Base-by-base conservation (phyloP, 345 rosid genomes). In the Euphorbia peplus region DNA sequence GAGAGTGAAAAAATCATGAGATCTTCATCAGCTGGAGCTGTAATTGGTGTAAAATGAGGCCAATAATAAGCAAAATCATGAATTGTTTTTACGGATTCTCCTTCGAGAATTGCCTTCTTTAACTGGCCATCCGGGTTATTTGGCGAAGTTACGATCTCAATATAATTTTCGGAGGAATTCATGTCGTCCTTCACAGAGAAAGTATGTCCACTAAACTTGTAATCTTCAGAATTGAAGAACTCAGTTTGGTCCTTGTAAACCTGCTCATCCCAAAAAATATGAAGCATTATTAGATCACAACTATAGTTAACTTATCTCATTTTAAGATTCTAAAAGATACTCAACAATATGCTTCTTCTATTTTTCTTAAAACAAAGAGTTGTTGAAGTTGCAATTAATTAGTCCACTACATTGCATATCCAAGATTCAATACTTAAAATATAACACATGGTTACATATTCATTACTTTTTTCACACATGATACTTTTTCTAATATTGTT, bases 21-120 rank as follows among this genome's bases (percentile, higher is more conserved):
- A 10, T 67, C 68, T 19, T 74, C 51, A 42, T 74, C 63, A 3
- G 69, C 69, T 19, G 68, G 77, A 42, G 60, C 48, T 29, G 77
- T 64, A 46, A 74, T 74, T 2, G 72, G 12, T 2, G 77, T 68
- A 46, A 68, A 74, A 61, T 74, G 77, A 11, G 77, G 73, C 77
- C 77, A 74, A 63, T 74, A 68, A 42, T 74, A 74, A 6, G 73
- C 77, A 60, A 74, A 69, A 62, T 74, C 77, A 32, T 73, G 72
- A 29, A 73, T 68, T 41, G 63, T 32, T 21, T 73, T 67, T 25
- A 41, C 77, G 0, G 35, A 51, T 50, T 14, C 47, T 11, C 77
- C 77, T 52, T 53, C 5, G 10, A 73, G 67, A 29, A 73, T 54
- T 32, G 77, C 37, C 56, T 62, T 60, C 57, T 35, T 74, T 72